Conservation (phyloP, 331 rosid species). For the Stylosanthes scabra region DNA sequence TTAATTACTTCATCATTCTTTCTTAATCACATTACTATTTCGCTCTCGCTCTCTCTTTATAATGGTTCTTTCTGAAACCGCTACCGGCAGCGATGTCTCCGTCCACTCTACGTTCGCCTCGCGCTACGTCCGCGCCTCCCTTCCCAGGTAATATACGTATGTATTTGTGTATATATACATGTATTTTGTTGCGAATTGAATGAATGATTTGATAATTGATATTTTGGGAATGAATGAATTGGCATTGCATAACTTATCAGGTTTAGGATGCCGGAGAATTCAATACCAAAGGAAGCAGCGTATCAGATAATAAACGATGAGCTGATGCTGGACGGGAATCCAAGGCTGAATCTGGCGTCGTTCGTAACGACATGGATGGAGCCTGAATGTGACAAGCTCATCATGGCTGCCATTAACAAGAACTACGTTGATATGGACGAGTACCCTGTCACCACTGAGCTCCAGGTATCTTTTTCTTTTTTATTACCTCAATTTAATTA, state of each 20-base stretch:
- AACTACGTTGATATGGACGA: slow-evolving; percentile 90
- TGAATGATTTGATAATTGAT: too few species aligned
- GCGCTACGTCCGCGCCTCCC: slow-evolving; percentile 79
- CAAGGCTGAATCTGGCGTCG: slow-evolving; percentile 70
- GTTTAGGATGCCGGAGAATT: slow-evolving; percentile 55
- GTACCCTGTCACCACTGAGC: slow-evolving; percentile 86
- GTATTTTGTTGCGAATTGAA: too few species aligned
- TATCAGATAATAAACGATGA: slow-evolving; percentile 71
- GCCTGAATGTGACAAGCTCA: slow-evolving; percentile 72
- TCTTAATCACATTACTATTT: background rate
- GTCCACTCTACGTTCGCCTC: slow-evolving; percentile 89
- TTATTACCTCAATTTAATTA: too few species aligned
- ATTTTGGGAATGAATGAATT: too few species aligned
- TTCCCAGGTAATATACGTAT: slow-evolving; percentile 60
- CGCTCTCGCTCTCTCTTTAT: background rate
- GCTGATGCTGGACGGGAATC: slow-evolving; percentile 67
- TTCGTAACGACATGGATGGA: slow-evolving; percentile 89
- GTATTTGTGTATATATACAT: too few species aligned
- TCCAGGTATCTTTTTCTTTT: too few species aligned
- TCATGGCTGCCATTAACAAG: slow-evolving; percentile 72
- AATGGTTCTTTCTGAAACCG: slow-evolving; percentile 72
- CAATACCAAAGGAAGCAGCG: slow-evolving; percentile 76
- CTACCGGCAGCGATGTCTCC: slow-evolving; percentile 61
- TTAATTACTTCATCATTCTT: background rate
- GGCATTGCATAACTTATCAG: slow-evolving; percentile 22